Conservation (phyloP, 2,329 filamentous ascomycete species). For the Claviceps sp. region DNA sequence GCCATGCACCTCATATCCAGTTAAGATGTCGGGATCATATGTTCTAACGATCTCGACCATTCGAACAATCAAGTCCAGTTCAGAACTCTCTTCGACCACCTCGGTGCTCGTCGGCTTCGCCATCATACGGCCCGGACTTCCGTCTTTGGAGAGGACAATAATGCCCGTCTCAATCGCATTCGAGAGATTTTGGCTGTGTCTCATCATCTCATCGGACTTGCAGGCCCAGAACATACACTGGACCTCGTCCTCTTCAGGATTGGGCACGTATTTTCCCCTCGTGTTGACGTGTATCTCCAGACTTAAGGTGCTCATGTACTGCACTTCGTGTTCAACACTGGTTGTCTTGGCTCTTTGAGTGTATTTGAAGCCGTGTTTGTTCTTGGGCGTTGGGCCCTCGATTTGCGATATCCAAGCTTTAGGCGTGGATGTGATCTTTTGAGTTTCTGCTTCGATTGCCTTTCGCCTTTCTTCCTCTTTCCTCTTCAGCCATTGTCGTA, state of each 20-base stretch:
- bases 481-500: conserved; percentile 52
- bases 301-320: conserved; percentile 96
- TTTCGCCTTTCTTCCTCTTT: neutral
- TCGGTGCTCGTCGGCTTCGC: conserved; percentile 47
- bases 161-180: conserved; percentile 52
- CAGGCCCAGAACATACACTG: conserved; percentile 84
- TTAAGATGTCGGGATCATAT: conserved; percentile 82
- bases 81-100: conserved; percentile 61
- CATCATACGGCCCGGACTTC: conserved; percentile 45
- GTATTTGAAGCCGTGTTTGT: conserved; percentile 73
- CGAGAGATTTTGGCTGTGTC: conserved; percentile 25
- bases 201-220: conserved; percentile 50
- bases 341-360: conserved; percentile 63
- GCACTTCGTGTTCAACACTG: conserved; percentile 67
- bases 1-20: conserved; percentile 89
- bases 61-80: conserved; percentile 74
- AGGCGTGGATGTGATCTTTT: conserved; percentile 12
- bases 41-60: conserved; percentile 75
- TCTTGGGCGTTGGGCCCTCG: conserved; percentile 72
- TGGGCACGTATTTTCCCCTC: conserved; percentile 64
- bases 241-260: conserved; percentile 83
- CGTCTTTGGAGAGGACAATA: conserved; percentile 53
- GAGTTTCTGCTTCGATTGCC: conserved; percentile 11
- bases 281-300: conserved; percentile 87
- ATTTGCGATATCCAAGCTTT: conserved; percentile 60